Evolutionary conservation across 2,329 filamentous ascomycete species (phyloP).

Genomic region (Penicillium sp.): DNA sequence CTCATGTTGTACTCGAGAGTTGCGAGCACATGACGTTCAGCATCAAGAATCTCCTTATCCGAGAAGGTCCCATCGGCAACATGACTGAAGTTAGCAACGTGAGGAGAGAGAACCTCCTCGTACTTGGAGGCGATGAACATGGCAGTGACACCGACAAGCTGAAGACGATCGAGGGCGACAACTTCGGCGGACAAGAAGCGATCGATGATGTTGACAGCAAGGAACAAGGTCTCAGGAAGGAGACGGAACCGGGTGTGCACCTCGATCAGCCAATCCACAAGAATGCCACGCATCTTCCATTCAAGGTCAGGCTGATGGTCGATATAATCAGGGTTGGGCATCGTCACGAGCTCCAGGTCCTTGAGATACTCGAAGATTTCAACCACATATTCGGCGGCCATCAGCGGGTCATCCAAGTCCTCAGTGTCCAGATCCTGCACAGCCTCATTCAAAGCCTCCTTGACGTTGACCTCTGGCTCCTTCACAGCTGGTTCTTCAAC

Average conservation of each 20-base stretch:
- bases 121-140: slow-evolving; percentile 99
- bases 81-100: slow-evolving; percentile 94
- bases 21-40: slow-evolving; percentile 89
- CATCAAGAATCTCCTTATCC: slow-evolving; percentile 90
- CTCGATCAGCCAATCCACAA: slow-evolving; percentile 97
- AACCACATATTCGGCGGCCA: slow-evolving; percentile 95
- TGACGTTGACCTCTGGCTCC: slow-evolving; percentile 29
- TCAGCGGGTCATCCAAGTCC: slow-evolving; percentile 87
- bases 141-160: slow-evolving; percentile 93
- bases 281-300: slow-evolving; percentile 97
- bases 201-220: slow-evolving; percentile 97
- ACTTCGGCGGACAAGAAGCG: slow-evolving; percentile 94
- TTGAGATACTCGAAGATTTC: slow-evolving; percentile 97
- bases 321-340: slow-evolving; percentile 94
- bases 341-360: slow-evolving; percentile 73
- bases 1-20: slow-evolving; percentile 95
- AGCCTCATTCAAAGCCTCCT: slow-evolving; percentile 37
- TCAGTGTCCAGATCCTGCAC: slow-evolving; percentile 70
- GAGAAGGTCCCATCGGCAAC: slow-evolving; percentile 96
- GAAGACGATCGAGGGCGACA: slow-evolving; percentile 90
- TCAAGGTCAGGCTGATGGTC: slow-evolving; percentile 88
- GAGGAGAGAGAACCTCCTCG: slow-evolving; percentile 93
- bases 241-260: slow-evolving; percentile 96
- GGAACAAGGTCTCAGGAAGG: slow-evolving; percentile 91
- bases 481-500: slow-evolving; percentile 15